Percentiles rank a stretch among this genome's conserved stretches.
Conservation (phyloP, 2,329 filamentous ascomycete species). For the Nemania sp. region DNA sequence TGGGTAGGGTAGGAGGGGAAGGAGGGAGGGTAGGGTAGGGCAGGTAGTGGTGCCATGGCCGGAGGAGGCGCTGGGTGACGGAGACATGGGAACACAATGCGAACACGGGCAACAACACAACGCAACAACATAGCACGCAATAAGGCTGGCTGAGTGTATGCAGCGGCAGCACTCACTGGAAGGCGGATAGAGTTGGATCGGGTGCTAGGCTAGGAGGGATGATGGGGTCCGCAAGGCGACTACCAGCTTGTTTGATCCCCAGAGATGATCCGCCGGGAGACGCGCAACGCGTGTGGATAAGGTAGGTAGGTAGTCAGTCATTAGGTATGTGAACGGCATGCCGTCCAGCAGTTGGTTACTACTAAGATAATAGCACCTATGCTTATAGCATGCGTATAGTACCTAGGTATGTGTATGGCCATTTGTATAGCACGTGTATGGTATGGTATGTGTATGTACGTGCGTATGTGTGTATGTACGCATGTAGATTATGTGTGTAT, state of each 20-base stretch:
- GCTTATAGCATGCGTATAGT: too few relatives aligned
- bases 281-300: slow-evolving; percentile 25
- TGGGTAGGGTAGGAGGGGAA: background rate
- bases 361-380: too few relatives aligned
- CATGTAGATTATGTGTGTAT: slow-evolving; percentile 6
- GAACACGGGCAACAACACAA: slow-evolving; percentile 27
- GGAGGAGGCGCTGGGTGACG: slow-evolving; percentile 24
- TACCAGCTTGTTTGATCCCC: slow-evolving; percentile 27
- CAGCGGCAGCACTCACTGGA: slow-evolving; percentile 14
- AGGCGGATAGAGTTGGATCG: slow-evolving; percentile 25
- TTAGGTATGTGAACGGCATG: background rate
- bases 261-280: slow-evolving; percentile 27
- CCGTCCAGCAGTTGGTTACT: background rate
- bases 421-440: too few relatives aligned
- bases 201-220: slow-evolving; percentile 19
- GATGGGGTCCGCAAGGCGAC: slow-evolving; percentile 33
- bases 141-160: slow-evolving; percentile 32
- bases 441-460: background rate
- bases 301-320: too few relatives aligned
- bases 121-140: slow-evolving; percentile 22
- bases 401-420: too few relatives aligned
- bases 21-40: slow-evolving; percentile 7
- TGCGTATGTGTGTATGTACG: slow-evolving; percentile 12
- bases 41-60: slow-evolving; percentile 18
- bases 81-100: slow-evolving; percentile 29